These are phyloP conservation scores for Neofusicoccum ribis DNA, from an alignment of 2,329 filamentous ascomycete genomes.

Conservation along the genomic window DNA sequence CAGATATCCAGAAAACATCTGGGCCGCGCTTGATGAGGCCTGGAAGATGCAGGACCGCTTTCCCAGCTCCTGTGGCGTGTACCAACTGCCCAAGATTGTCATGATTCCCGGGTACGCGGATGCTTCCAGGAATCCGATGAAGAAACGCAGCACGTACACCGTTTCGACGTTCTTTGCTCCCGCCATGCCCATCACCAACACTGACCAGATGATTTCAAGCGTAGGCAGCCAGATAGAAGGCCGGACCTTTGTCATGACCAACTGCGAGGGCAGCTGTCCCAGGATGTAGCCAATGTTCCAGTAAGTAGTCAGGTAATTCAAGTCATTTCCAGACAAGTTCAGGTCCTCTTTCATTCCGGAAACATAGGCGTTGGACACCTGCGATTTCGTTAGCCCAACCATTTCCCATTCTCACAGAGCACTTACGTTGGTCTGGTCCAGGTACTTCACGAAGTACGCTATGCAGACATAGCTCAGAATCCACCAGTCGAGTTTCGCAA, in stretches of 20 bases:
- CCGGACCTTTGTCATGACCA: slow-evolving; percentile 24
- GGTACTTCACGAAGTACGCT: slow-evolving; percentile 35
- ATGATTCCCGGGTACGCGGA: slow-evolving; percentile 38
- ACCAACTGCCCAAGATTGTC: slow-evolving; percentile 42
- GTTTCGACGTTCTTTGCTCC: slow-evolving; percentile 40
- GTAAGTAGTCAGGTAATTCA: slow-evolving; percentile 31
- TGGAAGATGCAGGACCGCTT: slow-evolving; percentile 63
- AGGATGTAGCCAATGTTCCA: slow-evolving; percentile 33
- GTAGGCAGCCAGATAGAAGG: slow-evolving; percentile 41
- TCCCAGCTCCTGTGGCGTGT: slow-evolving; percentile 47
- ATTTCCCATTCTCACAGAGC: neutral
- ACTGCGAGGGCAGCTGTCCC: slow-evolving; percentile 30
- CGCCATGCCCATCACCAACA: slow-evolving; percentile 41
- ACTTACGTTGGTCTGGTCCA: slow-evolving; percentile 23
- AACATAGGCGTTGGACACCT: slow-evolving; percentile 32
- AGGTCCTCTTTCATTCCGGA: slow-evolving; percentile 35
- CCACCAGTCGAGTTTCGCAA: slow-evolving; percentile 14
- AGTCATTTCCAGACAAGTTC: slow-evolving; percentile 31
- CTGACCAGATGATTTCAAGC: slow-evolving; percentile 43
- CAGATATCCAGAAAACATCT: slow-evolving; percentile 18
- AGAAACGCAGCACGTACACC: slow-evolving; percentile 42
- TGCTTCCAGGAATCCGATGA: slow-evolving; percentile 38
- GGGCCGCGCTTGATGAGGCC: slow-evolving; percentile 39
- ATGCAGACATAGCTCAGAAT: slow-evolving; percentile 15
- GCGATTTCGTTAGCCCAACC: slow-evolving; percentile 16